A percentile compares a stretch with the other conserved stretches of the same genome.
Conservation (phyloP, 2,329 filamentous ascomycete species). For the Fusarium sp. region DNA sequence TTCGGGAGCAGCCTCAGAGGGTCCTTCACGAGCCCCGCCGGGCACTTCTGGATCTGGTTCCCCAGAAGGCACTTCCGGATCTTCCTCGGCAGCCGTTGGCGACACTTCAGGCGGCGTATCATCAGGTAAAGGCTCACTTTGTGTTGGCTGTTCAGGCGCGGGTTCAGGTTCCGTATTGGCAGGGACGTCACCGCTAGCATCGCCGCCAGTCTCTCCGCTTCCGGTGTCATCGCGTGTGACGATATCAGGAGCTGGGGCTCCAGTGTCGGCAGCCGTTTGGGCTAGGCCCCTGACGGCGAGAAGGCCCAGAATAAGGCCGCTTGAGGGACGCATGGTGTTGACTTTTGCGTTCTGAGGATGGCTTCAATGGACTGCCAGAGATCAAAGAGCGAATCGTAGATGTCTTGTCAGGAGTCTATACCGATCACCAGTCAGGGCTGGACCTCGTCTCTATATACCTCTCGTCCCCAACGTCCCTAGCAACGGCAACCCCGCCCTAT, state of each 20-base stretch:
- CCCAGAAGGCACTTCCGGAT: background rate
- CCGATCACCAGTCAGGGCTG: background rate
- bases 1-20: background rate
- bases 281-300: background rate
- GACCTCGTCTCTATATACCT: background rate
- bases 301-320: constrained; percentile 1
- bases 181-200: background rate
- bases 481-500: background rate
- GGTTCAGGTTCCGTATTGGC: background rate
- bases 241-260: background rate
- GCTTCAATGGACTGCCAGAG: background rate
- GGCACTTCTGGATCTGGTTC: background rate
- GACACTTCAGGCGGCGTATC: background rate
- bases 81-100: background rate
- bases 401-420: background rate
- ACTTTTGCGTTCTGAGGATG: background rate
- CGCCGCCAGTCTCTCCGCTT: background rate
- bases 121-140: background rate
- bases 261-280: background rate
- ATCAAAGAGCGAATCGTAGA: background rate
- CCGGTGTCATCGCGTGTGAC: background rate
- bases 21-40: background rate
- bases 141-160: background rate
- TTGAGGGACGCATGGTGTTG: constrained; percentile 7
- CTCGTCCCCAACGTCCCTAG: background rate